Percentiles rank a stretch among this genome's conserved stretches.
Conservation (phyloP, 2,329 filamentous ascomycete genomes). For the Diplodia scrobiculata region DNA sequence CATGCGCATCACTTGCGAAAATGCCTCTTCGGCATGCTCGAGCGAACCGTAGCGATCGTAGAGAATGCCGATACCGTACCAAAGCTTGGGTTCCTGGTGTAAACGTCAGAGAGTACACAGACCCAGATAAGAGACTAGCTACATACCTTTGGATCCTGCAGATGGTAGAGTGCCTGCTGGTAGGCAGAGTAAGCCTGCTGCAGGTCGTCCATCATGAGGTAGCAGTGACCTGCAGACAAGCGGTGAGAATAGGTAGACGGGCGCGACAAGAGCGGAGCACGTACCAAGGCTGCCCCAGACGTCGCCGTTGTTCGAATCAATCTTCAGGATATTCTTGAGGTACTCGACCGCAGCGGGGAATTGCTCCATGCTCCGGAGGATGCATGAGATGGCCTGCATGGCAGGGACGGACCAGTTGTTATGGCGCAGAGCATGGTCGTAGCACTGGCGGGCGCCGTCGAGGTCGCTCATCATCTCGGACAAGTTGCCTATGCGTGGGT, state of each 20-base stretch:
- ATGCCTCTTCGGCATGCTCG: conserved; percentile 96
- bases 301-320: conserved; percentile 87
- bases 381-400: conserved; percentile 91
- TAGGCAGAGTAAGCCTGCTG: conserved; percentile 97
- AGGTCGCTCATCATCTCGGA: conserved; percentile 85
- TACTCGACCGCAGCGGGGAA: conserved; percentile 95
- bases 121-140: no score
- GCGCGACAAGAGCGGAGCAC: conserved; percentile 36
- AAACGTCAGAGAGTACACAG: neutral
- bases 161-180: conserved; percentile 89
- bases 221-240: conserved; percentile 75
- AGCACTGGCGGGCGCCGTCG: conserved; percentile 85
- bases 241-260: conserved; percentile 30
- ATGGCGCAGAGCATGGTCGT: conserved; percentile 84
- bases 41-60: conserved; percentile 96
- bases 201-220: conserved; percentile 96
- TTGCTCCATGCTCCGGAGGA: conserved; percentile 87
- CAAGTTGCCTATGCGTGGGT: conserved; percentile 65
- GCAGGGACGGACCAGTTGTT: conserved; percentile 87
- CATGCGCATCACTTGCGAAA: conserved; percentile 99
- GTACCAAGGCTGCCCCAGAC: conserved; percentile 93
- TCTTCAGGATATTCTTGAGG: conserved; percentile 83
- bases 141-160: conserved; percentile 76
- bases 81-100: conserved; percentile 83
- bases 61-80: conserved; percentile 97